Conservation (phyloP, 228 moss, liverwort and hornwort species). For the Sphagnum fallax region DNA sequence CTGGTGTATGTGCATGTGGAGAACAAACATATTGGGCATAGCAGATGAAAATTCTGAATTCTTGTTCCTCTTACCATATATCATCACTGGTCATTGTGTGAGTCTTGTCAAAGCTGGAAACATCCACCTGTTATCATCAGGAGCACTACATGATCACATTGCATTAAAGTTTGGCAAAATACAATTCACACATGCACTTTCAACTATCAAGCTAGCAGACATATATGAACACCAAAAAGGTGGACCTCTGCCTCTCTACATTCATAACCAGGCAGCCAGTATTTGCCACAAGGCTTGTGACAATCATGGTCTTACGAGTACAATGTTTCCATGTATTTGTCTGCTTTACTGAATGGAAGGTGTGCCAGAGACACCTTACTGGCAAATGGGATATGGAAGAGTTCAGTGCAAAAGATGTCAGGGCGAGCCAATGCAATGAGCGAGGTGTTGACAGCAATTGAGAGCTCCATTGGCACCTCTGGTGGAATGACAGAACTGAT, state of each 20-base stretch:
- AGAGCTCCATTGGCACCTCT: conserved; percentile 99
- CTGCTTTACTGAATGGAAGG: no score
- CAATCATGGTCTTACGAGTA: background rate
- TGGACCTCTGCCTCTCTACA: no score
- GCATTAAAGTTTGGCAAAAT: no score
- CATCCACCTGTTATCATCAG: conserved; percentile 57
- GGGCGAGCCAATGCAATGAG: conserved; percentile 85
- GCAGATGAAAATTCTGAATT: no score
- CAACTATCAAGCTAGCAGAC: no score
- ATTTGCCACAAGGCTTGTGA: background rate
- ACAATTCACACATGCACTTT: no score
- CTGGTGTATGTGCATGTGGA: no score
- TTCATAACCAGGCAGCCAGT: no score
- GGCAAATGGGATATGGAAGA: conserved; percentile 95
- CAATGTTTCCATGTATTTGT: background rate
- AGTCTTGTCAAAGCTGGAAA: conserved; percentile 98
- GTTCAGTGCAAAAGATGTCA: conserved; percentile 96
- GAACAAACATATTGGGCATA: no score
- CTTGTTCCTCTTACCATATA: conserved; percentile 61
- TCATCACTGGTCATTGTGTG: conserved; percentile 97
- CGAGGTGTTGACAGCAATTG: conserved; percentile 95
- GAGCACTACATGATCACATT: no score
- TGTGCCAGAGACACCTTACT: conserved; percentile 55
- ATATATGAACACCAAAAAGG: no score
- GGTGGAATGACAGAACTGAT: conserved; percentile 99